Conservation (phyloP, 805 yeast species). For the Yamadazyma takamatsuzukensis region DNA sequence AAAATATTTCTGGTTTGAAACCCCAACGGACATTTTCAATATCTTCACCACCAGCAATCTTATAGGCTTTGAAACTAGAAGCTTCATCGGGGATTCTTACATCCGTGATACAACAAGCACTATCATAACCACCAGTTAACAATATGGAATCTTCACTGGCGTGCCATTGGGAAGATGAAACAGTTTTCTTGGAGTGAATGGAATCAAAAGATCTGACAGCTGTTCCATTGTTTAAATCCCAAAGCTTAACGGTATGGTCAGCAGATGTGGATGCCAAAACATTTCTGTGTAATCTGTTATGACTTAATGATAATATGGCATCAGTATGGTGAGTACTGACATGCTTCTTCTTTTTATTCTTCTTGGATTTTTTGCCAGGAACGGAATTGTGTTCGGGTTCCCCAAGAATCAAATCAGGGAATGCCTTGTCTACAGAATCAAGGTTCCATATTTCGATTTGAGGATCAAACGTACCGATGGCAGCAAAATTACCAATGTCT, state of each 20-base stretch:
- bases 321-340: conserved; percentile 82
- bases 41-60: conserved; percentile 67
- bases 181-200: conserved; percentile 75
- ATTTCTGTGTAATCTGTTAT: conserved; percentile 76
- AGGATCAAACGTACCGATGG: conserved; percentile 96
- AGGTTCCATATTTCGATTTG: conserved; percentile 96
- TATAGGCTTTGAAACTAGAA: conserved; percentile 61
- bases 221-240: conserved; percentile 78
- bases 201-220: conserved; percentile 74
- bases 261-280: conserved; percentile 94
- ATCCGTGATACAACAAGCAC: conserved; percentile 77
- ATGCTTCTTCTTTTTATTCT: conserved; percentile 52
- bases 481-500: conserved; percentile 85
- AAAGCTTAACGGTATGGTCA: conserved; percentile 87
- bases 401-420: conserved; percentile 91
- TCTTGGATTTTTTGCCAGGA: conserved; percentile 38
- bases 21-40: conserved; percentile 80
- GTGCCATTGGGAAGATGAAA: conserved; percentile 88
- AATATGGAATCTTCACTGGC: conserved; percentile 59
- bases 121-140: conserved; percentile 91
- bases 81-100: conserved; percentile 67
- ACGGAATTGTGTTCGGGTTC: conserved; percentile 52
- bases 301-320: conserved; percentile 84
- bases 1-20: conserved; percentile 49
- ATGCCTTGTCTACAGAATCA: conserved; percentile 88